Conservation (phyloP, 1,139 yeast genomes). For the Debaryomyces psychrophilus region DNA sequence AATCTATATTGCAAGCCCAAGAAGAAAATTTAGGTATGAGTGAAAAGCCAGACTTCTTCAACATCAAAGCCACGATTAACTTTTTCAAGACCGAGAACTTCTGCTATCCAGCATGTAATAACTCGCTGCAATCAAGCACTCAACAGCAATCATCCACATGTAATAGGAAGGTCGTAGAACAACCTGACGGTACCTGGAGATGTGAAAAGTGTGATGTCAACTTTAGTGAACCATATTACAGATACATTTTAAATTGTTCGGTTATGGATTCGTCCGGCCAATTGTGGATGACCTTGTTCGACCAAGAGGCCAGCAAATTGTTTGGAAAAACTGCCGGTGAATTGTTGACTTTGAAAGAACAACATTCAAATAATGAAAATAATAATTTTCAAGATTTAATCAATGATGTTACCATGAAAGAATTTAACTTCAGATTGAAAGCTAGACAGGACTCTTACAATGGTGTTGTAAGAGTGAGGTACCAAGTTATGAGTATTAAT, state of each 20-base stretch:
- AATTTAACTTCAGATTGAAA: conserved; percentile 71
- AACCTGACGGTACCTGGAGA: conserved; percentile 79
- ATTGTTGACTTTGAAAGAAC: conserved; percentile 54
- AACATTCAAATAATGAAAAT: conserved; percentile 37
- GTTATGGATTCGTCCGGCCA: conserved; percentile 81
- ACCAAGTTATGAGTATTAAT: conserved; percentile 60
- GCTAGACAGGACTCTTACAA: conserved; percentile 86
- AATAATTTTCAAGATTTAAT: conserved; percentile 53
- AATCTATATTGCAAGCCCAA: conserved; percentile 67
- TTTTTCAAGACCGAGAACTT: conserved; percentile 74
- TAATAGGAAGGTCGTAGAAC: conserved; percentile 79
- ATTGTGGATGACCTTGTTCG: conserved; percentile 86
- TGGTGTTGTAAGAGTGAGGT: conserved; percentile 76
- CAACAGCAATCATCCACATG: conserved; percentile 48
- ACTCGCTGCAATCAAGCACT: conserved; percentile 38
- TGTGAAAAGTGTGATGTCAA: conserved; percentile 88
- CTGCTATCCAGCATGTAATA: conserved; percentile 88
- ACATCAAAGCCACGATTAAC: conserved; percentile 71
- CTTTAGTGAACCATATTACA: conserved; percentile 68
- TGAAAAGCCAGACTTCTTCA: conserved; percentile 79
- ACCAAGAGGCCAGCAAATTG: conserved; percentile 74
- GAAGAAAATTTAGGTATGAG: conserved; percentile 71
- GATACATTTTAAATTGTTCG: conserved; percentile 75
- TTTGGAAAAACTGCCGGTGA: conserved; percentile 75
- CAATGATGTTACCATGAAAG: conserved; percentile 62